phyloP scores from a whole-genome alignment of 805 yeast genomes.

The Metschnikowia lochheadii region DNA sequence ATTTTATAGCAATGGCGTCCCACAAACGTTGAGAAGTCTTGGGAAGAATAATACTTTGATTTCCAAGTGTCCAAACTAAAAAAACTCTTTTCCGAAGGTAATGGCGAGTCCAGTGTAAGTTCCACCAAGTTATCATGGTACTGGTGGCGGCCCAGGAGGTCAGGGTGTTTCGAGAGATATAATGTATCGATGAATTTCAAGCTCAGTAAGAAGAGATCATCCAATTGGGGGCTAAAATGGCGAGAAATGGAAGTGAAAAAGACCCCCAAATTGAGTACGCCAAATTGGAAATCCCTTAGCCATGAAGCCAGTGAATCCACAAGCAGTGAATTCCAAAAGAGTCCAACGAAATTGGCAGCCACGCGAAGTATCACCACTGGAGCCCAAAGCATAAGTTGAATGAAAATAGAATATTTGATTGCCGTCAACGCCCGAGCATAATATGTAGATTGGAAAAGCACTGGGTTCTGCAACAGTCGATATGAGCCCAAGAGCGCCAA shows the following conservation, averaged over 20 bases:
- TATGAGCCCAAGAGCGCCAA: constrained; percentile 47
- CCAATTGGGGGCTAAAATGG: constrained; percentile 36
- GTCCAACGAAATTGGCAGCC: constrained; percentile 7
- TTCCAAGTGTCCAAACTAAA: constrained; percentile 2
- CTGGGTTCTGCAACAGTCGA: constrained; percentile 43
- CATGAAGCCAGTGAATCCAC: constrained; percentile 13
- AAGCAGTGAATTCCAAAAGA: constrained; percentile 4
- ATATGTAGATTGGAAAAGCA: constrained; percentile 25
- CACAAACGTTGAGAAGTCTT: constrained; percentile 19
- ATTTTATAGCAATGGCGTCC: constrained; percentile 16
- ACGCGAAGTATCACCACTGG: constrained; percentile 18
- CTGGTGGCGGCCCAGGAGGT: constrained; percentile 7
- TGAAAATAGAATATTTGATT: constrained; percentile 31
- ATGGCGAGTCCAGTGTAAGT: constrained; percentile 6
- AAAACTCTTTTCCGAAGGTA: not conserved
- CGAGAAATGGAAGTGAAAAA: constrained; percentile 34
- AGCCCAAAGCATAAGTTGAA: constrained; percentile 31
- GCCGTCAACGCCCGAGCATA: constrained; percentile 34
- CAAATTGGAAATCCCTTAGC: constrained; percentile 28
- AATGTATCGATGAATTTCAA: constrained; percentile 35
- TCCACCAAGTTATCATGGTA: constrained; percentile 15
- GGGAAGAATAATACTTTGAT: constrained; percentile 14
- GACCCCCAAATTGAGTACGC: constrained; percentile 39
- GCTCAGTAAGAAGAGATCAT: constrained; percentile 36
- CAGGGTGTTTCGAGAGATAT: constrained; percentile 34